These are phyloP conservation scores for Pyrenophora graminea DNA, from an alignment of 2,329 filamentous ascomycete genomes.

Conservation along the genomic window DNA sequence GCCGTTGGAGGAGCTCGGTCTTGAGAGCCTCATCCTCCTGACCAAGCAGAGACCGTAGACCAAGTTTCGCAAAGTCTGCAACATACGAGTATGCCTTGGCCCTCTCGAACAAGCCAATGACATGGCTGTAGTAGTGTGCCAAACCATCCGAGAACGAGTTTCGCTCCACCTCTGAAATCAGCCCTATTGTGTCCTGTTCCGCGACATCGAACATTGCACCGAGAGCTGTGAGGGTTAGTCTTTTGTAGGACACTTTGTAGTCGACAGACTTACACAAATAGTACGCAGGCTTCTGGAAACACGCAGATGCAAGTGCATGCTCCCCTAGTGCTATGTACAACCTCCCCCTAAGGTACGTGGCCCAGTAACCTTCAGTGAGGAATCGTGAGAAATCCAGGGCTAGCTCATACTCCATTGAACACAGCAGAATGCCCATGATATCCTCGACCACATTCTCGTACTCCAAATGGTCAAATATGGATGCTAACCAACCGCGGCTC, in stretches of 20 bases:
- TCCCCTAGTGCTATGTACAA: constrained; percentile 75
- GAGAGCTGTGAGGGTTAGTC: constrained; percentile 35
- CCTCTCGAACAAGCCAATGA: constrained; percentile 80
- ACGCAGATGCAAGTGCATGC: constrained; percentile 70
- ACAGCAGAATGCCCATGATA: constrained; percentile 52
- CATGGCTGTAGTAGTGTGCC: constrained; percentile 83
- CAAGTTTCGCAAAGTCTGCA: constrained; percentile 78
- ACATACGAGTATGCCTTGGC: constrained; percentile 78
- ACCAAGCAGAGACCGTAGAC: constrained; percentile 53
- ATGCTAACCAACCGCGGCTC: constrained; percentile 52
- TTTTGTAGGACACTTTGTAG: neutral
- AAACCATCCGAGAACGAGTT: constrained; percentile 71
- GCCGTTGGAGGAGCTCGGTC: constrained; percentile 68
- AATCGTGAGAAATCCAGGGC: constrained; percentile 70
- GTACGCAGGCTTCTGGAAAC: constrained; percentile 82
- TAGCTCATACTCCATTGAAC: constrained; percentile 51
- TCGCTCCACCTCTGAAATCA: constrained; percentile 77
- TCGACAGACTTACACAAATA: constrained; percentile 68
- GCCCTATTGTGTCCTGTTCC: constrained; percentile 51
- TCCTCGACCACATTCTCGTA: constrained; percentile 47
- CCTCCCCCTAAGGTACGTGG: constrained; percentile 80
- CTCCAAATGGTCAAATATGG: constrained; percentile 42
- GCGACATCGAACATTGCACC: constrained; percentile 42
- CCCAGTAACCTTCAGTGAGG: constrained; percentile 62
- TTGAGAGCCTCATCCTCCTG: constrained; percentile 41